These are phyloP conservation scores for Penicillium canescens DNA, from an alignment of 495 filamentous ascomycete genomes.

Conservation along the genomic window DNA sequence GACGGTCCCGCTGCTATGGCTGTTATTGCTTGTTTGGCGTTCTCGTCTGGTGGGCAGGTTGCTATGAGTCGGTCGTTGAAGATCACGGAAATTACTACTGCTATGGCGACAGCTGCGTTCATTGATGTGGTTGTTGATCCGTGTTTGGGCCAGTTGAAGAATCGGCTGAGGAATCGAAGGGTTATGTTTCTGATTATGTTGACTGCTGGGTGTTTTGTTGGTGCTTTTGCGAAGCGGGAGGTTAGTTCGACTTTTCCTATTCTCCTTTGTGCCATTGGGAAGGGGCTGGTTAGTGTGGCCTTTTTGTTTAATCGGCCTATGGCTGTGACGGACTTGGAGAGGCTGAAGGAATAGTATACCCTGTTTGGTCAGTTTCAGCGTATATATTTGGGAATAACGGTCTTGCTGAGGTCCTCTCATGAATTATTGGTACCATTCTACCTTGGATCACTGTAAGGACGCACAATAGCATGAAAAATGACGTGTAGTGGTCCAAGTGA, in stretches of 20 bases:
- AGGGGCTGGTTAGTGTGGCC: constrained; percentile 13
- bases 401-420: no score
- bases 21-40: constrained; percentile 53
- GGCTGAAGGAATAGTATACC: constrained; percentile 2
- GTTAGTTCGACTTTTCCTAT: constrained; percentile 18
- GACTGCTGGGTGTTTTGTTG: constrained; percentile 52
- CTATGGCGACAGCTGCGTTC: constrained; percentile 67
- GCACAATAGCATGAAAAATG: no score
- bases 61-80: constrained; percentile 54
- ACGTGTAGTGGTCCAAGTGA: no score
- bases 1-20: constrained; percentile 37
- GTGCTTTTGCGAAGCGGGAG: constrained; percentile 35
- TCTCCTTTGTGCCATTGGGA: constrained; percentile 22
- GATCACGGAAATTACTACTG: constrained; percentile 65
- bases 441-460: no score
- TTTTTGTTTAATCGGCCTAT: constrained; percentile 21
- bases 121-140: constrained; percentile 60
- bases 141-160: constrained; percentile 39
- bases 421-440: no score
- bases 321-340: neutral
- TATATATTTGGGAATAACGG: no score
- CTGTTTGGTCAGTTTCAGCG: neutral
- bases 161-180: constrained; percentile 53
- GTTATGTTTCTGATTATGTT: constrained; percentile 51
- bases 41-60: constrained; percentile 59